phyloP scores from a whole-genome alignment of 1,284 basidiomycete genomes.

The Farysia itapuensis region DNA sequence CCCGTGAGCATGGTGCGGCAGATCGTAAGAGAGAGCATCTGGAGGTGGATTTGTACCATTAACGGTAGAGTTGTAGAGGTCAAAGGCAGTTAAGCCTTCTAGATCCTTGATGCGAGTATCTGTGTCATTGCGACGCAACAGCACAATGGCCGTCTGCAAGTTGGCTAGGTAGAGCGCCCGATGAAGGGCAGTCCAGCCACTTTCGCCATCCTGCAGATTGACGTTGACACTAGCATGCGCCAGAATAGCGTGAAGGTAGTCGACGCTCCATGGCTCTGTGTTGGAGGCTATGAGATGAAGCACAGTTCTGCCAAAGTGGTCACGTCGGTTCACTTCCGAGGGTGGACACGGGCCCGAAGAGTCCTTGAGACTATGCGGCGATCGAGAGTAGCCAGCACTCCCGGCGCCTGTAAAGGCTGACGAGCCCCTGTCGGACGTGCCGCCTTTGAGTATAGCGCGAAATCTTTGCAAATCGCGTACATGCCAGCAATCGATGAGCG shows the following conservation, averaged over 20 bases:
- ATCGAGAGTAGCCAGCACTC: conserved; percentile 34
- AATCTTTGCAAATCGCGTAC: conserved; percentile 54
- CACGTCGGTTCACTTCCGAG: conserved; percentile 72
- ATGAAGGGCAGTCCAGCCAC: conserved; percentile 85
- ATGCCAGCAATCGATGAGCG: conserved; percentile 54
- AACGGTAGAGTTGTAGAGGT: conserved; percentile 75
- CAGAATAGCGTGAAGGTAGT: conserved; percentile 80
- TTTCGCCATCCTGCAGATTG: conserved; percentile 71
- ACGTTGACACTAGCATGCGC: conserved; percentile 76
- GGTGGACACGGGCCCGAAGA: conserved; percentile 46
- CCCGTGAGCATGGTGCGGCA: conserved; percentile 5
- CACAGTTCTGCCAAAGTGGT: conserved; percentile 74
- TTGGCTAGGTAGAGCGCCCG: conserved; percentile 86
- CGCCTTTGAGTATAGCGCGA: conserved; percentile 47
- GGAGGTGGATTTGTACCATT: conserved; percentile 46
- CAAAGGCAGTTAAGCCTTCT: conserved; percentile 90
- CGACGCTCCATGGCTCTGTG: conserved; percentile 68
- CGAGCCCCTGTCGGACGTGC: conserved; percentile 28
- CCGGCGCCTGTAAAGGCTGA: conserved; percentile 5
- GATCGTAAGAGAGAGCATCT: conserved; percentile 19
- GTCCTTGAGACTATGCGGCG: conserved; percentile 29
- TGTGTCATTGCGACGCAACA: conserved; percentile 74
- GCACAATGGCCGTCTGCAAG: conserved; percentile 72
- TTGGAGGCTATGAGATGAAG: conserved; percentile 78
- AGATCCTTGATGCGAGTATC: conserved; percentile 77